phyloP scores from a whole-genome alignment of 192 early-diverging fungal species.

The Linnemannia exigua region DNA sequence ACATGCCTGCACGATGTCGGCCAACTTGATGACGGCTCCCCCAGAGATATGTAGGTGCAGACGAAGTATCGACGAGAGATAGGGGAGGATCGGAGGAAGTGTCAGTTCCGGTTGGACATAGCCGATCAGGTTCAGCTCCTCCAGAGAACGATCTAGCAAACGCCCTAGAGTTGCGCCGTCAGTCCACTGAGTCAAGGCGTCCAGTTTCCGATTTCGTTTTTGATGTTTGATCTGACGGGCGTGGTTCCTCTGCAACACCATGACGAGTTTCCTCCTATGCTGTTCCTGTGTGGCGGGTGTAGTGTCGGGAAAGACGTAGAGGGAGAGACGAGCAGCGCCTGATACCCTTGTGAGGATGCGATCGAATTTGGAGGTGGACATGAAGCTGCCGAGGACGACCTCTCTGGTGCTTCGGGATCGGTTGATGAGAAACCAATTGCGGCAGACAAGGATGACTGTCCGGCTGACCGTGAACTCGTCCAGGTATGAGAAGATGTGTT shows the following conservation, averaged over 20 bases:
- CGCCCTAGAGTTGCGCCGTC: neutral
- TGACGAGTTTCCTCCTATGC: neutral
- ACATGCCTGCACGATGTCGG: neutral
- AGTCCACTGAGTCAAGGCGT: neutral
- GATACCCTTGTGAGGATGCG: neutral
- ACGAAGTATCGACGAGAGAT: neutral
- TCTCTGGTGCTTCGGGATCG: neutral
- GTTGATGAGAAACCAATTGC: neutral
- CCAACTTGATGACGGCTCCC: constrained; percentile 3
- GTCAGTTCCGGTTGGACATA: neutral
- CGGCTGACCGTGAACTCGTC: constrained; percentile 1
- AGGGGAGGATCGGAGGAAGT: neutral
- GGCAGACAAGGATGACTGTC: neutral
- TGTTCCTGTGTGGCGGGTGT: neutral
- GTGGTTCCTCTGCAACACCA: neutral
- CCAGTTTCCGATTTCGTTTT: neutral
- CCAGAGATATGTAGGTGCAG: neutral
- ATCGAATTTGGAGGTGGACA: neutral
- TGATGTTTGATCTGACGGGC: neutral
- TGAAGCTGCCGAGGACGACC: neutral
- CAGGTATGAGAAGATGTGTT: neutral
- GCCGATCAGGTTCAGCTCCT: constrained; percentile 1
- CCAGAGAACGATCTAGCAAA: neutral
- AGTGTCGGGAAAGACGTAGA: neutral
- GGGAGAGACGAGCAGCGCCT: neutral